phyloP scores from a whole-genome alignment of 1,284 basidiomycete genomes.

The Coniferiporia sulphurascens region DNA sequence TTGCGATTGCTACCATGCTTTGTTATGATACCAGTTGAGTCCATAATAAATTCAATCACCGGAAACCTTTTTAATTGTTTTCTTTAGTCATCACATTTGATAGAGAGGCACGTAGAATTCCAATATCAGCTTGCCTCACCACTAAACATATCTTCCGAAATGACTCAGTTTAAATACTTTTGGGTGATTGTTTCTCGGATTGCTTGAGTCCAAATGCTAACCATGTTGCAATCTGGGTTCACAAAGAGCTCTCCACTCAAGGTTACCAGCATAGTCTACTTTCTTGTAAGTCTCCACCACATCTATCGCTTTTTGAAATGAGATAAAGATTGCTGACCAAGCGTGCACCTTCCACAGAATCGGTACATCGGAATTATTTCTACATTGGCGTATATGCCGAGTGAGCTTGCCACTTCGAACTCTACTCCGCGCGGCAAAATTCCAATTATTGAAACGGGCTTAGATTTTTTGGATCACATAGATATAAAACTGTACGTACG shows the following conservation, averaged over 20 bases:
- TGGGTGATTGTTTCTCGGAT: not conserved
- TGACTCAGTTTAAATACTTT: not conserved
- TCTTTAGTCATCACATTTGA: slow-evolving; percentile 4
- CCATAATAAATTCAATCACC: too few relatives aligned
- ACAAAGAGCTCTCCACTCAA: not conserved
- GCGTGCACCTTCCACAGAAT: not conserved
- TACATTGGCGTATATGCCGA: not conserved
- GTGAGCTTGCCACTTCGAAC: not conserved
- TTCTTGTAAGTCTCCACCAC: not conserved
- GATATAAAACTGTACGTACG: not conserved
- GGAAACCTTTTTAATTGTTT: not conserved
- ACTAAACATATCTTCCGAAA: too few relatives aligned
- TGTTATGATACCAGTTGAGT: slow-evolving; percentile 7
- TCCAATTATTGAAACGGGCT: too few relatives aligned
- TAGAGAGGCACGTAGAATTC: not conserved
- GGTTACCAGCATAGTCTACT: not conserved
- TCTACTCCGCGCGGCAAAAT: too few relatives aligned
- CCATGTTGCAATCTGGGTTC: not conserved
- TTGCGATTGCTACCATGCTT: not conserved
- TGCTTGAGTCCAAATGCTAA: not conserved
- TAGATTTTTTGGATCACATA: not conserved
- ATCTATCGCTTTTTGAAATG: not conserved
- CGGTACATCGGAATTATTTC: slow-evolving; percentile 4
- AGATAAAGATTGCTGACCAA: not conserved
- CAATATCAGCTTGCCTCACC: not conserved